These are phyloP conservation scores for Acidomyces sp. DNA, from an alignment of 495 filamentous ascomycete species.

Conservation along the genomic window DNA sequence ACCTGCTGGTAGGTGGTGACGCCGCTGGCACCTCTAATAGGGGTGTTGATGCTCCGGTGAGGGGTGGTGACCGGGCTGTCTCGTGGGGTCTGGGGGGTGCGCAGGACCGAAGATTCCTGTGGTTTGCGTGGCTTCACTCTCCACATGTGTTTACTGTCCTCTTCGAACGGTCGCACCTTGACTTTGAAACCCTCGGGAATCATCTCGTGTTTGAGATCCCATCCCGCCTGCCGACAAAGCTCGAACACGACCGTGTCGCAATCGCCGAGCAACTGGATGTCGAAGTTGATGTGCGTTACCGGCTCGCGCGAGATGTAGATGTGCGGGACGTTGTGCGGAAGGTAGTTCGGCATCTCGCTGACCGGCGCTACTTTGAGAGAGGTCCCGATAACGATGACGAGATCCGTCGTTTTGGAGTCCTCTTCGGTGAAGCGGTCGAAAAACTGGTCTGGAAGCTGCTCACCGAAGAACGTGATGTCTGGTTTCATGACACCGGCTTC, in stretches of 20 bases:
- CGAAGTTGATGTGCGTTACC: slow-evolving; percentile 80
- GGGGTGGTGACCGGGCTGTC: too few relatives aligned
- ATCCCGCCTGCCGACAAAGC: slow-evolving; percentile 71
- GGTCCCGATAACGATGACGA: slow-evolving; percentile 95
- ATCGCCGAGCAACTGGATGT: slow-evolving; percentile 86
- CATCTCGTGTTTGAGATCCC: slow-evolving; percentile 36
- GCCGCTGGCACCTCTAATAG: too few relatives aligned
- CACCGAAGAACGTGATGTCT: slow-evolving; percentile 96
- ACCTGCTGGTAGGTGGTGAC: too few relatives aligned
- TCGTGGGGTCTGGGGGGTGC: too few relatives aligned
- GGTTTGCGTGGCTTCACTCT: background rate
- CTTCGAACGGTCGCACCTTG: slow-evolving; percentile 3
- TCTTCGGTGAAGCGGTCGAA: slow-evolving; percentile 63
- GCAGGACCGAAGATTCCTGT: too few relatives aligned
- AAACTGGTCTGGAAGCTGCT: slow-evolving; percentile 73
- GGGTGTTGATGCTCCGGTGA: too few relatives aligned
- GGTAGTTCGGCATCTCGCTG: slow-evolving; percentile 69
- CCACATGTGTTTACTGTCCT: slow-evolving; percentile 7
- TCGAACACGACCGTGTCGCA: slow-evolving; percentile 87
- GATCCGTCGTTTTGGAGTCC: slow-evolving; percentile 65
- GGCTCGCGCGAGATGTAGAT: slow-evolving; percentile 88
- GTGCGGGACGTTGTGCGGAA: slow-evolving; percentile 71
- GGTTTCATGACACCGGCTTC: slow-evolving; percentile 92
- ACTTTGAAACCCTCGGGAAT: slow-evolving; percentile 8
- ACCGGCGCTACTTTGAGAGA: slow-evolving; percentile 94